phyloP scores from a whole-genome alignment of 2,329 filamentous ascomycete species.

The Shiraia sp. region DNA sequence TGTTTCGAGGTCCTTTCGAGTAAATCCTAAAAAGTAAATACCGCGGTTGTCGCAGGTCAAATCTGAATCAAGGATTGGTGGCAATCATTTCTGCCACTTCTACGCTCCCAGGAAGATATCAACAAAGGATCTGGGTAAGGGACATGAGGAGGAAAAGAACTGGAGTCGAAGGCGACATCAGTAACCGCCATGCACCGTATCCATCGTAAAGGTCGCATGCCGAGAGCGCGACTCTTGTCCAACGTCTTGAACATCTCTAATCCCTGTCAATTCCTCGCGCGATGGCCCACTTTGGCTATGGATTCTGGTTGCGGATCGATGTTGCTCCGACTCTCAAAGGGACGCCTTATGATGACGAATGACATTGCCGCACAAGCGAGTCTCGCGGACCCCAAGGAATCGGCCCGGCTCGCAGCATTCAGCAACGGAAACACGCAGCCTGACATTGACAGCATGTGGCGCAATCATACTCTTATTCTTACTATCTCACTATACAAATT shows the following conservation, averaged over 20 bases:
- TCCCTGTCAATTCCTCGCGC: constrained; percentile 18
- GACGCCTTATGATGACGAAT: constrained; percentile 7
- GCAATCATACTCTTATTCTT: too few species aligned
- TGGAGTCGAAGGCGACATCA: constrained; percentile 1
- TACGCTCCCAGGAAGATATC: constrained; percentile 3
- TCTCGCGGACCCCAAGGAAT: neutral
- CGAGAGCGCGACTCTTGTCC: constrained; percentile 16
- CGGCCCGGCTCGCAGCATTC: constrained; percentile 8
- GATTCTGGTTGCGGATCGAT: constrained; percentile 12
- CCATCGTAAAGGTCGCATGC: constrained; percentile 9
- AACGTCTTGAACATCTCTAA: constrained; percentile 12
- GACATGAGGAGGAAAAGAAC: neutral
- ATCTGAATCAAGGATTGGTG: neutral
- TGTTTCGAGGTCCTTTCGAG: neutral
- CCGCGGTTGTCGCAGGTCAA: constrained; percentile 7
- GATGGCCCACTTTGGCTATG: constrained; percentile 12
- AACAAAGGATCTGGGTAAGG: constrained; percentile 3
- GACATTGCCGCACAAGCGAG: neutral
- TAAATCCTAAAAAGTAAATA: constrained; percentile 1
- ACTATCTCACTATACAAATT: too few species aligned
- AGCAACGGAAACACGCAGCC: neutral
- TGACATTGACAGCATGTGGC: too few species aligned
- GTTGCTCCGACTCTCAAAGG: constrained; percentile 8
- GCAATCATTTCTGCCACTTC: constrained; percentile 8
- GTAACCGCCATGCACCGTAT: constrained; percentile 12